These are phyloP conservation scores for Neocucurbitaria cava DNA, from an alignment of 2,329 filamentous ascomycete genomes.

Conservation along the genomic window DNA sequence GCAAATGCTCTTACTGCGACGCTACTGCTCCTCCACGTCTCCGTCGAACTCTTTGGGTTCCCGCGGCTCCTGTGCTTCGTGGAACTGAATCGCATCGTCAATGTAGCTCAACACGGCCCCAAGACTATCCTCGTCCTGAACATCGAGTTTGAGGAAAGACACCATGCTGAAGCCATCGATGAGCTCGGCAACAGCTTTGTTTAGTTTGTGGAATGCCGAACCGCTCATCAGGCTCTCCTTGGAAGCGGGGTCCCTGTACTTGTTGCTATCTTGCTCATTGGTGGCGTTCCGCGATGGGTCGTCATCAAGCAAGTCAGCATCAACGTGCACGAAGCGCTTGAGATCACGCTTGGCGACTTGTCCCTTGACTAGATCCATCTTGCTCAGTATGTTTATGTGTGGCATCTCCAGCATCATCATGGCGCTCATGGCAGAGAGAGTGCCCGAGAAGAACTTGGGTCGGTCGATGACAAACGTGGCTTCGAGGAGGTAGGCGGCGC, in stretches of 20 bases:
- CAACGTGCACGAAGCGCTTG: constrained; percentile 88
- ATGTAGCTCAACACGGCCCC: constrained; percentile 86
- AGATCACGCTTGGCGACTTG: constrained; percentile 87
- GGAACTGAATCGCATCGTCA: constrained; percentile 91
- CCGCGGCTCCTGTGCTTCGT: constrained; percentile 89
- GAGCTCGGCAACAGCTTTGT: constrained; percentile 84
- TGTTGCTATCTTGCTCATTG: constrained; percentile 58
- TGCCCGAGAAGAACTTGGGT: constrained; percentile 96
- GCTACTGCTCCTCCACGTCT: constrained; percentile 5
- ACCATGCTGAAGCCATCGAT: constrained; percentile 99
- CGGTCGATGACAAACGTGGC: constrained; percentile 94
- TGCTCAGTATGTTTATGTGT: constrained; percentile 94
- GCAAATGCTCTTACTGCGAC: constrained; percentile 1
- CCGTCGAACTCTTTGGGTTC: constrained; percentile 67
- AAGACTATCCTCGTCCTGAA: constrained; percentile 90
- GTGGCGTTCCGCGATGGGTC: constrained; percentile 64
- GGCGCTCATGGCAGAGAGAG: constrained; percentile 94
- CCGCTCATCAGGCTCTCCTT: constrained; percentile 79
- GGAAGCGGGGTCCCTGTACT: constrained; percentile 66
- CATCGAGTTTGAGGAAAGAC: constrained; percentile 88
- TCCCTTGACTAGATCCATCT: constrained; percentile 96
- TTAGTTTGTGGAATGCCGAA: constrained; percentile 80
- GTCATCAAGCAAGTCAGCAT: constrained; percentile 81
- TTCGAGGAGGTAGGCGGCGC: constrained; percentile 92
- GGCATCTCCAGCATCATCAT: constrained; percentile 99